Evolutionary conservation across 768 basidiomycete genomes (phyloP).

Genomic region (Naganishia kalamii): DNA sequence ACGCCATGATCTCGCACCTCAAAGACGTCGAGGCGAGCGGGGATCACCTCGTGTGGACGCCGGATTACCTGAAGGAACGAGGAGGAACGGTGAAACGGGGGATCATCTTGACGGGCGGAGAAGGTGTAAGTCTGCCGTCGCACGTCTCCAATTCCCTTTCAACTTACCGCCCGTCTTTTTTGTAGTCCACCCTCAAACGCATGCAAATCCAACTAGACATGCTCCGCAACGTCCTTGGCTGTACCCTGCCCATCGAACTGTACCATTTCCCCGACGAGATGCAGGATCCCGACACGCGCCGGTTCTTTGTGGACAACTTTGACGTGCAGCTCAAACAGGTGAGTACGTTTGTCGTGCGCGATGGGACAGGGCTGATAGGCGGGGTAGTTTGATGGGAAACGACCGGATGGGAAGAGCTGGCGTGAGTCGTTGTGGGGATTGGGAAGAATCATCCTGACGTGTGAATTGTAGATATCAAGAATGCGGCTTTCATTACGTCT

Average conservation of each 20-base stretch:
- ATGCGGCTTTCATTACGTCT: conserved; percentile 37
- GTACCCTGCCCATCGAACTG: conserved; percentile 48
- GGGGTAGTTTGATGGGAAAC: conserved; percentile 6
- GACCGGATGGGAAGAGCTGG: conserved; percentile 36
- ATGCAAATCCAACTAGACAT: conserved; percentile 46
- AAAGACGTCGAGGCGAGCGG: conserved; percentile 35
- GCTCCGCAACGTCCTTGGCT: conserved; percentile 44
- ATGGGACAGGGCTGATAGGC: not conserved
- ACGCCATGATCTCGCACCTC: conserved; percentile 36
- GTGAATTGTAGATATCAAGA: conserved; percentile 36
- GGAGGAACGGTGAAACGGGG: conserved; percentile 27
- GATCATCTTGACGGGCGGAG: conserved; percentile 39
- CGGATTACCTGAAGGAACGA: conserved; percentile 20
- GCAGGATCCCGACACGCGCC: conserved; percentile 26
- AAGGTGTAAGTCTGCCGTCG: conserved; percentile 30
- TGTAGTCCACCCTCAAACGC: conserved; percentile 43
- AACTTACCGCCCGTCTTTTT: not conserved
- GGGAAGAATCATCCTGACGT: not conserved
- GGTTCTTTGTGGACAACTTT: conserved; percentile 36
- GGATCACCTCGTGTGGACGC: conserved; percentile 34
- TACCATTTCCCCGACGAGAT: conserved; percentile 50
- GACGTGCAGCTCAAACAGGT: conserved; percentile 42
- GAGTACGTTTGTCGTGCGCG: conserved; percentile 7
- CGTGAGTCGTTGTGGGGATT: conserved; percentile 20
- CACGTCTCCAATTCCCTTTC: not conserved